Percentiles rank a stretch among this genome's conserved stretches.
phyloP scores from a whole-genome alignment of 1,284 basidiomycete species.

The Apiotrichum montevideense region DNA sequence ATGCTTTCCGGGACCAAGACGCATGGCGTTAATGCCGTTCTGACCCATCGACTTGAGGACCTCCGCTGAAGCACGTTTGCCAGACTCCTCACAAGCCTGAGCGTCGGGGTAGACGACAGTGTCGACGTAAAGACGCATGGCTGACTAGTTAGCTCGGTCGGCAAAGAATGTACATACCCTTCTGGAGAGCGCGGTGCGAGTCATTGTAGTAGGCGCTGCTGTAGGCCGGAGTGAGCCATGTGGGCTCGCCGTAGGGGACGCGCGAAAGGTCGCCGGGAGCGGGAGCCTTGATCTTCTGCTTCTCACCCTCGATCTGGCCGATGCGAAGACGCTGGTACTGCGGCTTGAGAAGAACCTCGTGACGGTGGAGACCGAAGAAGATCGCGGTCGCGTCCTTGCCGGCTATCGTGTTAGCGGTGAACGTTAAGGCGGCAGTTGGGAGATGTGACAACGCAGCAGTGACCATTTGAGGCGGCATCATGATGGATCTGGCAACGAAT shows the following conservation, averaged over 20 bases:
- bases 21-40: constrained; percentile 77
- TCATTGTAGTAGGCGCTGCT: constrained; percentile 79
- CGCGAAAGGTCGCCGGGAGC: constrained; percentile 55
- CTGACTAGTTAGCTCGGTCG: constrained; percentile 13
- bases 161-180: constrained; percentile 22
- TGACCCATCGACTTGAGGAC: constrained; percentile 51
- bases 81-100: constrained; percentile 66
- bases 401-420: constrained; percentile 20
- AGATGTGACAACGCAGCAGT: too few species aligned
- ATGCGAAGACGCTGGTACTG: constrained; percentile 67
- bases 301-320: constrained; percentile 63
- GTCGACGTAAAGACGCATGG: constrained; percentile 55
- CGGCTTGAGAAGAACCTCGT: constrained; percentile 70
- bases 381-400: constrained; percentile 78
- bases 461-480: too few species aligned
- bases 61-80: constrained; percentile 56
- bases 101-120: constrained; percentile 51
- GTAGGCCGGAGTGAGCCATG: constrained; percentile 72
- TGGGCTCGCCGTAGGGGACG: constrained; percentile 77
- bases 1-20: constrained; percentile 72
- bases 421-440: too few species aligned
- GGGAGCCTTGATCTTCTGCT: constrained; percentile 54
- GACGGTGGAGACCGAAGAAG: constrained; percentile 76
- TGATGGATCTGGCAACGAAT: too few species aligned
- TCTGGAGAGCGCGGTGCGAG: constrained; percentile 48